These are phyloP conservation scores for Globisporangium middletonii DNA, from an alignment of 352 stramenopile species.

Conservation along the genomic window DNA sequence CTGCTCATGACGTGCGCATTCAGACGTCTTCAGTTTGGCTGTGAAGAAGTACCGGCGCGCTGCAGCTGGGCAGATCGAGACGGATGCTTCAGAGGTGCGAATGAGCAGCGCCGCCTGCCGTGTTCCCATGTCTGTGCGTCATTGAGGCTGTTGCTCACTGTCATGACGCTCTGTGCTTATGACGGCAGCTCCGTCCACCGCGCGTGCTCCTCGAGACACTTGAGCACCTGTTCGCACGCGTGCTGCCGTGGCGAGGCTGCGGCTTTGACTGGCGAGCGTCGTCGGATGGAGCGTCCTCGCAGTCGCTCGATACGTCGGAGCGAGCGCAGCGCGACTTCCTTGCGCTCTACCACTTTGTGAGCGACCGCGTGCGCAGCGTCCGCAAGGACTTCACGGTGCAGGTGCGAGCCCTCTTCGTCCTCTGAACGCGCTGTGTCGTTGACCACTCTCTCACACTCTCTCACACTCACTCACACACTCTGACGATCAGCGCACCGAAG, in stretches of 20 bases:
- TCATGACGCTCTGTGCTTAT: neutral
- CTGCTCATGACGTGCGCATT: neutral
- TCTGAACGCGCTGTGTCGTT: too few relatives aligned
- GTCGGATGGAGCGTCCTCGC: too few relatives aligned
- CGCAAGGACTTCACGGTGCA: constrained; percentile 71
- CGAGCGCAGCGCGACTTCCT: constrained; percentile 28
- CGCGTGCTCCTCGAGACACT: constrained; percentile 34
- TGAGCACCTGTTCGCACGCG: constrained; percentile 32
- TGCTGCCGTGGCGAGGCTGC: constrained; percentile 26
- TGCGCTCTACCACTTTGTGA: constrained; percentile 63
- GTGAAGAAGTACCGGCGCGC: constrained; percentile 57
- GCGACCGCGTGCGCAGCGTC: constrained; percentile 61
- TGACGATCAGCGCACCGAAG: constrained; percentile 27
- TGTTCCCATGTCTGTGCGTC: neutral
- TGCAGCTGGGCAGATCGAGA: constrained; percentile 30
- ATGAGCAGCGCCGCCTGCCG: neutral
- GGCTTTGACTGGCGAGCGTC: constrained; percentile 21
- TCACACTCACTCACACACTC: neutral
- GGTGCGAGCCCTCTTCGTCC: constrained; percentile 15
- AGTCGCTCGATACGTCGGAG: neutral
- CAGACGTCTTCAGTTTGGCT: constrained; percentile 13
- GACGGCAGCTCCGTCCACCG: constrained; percentile 25
- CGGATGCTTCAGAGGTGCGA: constrained; percentile 9
- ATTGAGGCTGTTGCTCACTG: neutral
- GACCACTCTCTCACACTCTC: too few relatives aligned